Percentiles rank a stretch among this genome's conserved stretches.
These are phyloP conservation scores for Symmetrospora coprosmae DNA, from an alignment of 768 basidiomycete genomes.

Conservation along the genomic window DNA sequence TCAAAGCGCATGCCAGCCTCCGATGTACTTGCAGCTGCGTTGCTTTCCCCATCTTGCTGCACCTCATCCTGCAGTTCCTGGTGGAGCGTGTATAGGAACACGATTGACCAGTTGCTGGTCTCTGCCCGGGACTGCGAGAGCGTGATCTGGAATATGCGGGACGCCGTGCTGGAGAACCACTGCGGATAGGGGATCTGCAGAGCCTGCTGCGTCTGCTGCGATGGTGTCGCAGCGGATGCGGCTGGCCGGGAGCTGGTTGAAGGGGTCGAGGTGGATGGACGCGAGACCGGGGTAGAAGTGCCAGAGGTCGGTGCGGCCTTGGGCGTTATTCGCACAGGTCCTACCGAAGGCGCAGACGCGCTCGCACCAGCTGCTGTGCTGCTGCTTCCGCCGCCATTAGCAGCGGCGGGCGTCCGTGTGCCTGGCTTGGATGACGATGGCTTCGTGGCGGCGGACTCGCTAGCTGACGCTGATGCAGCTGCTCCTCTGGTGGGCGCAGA, in stretches of 20 bases:
- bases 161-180: constrained; percentile 46
- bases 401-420: constrained; percentile 37
- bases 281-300: too few relatives aligned
- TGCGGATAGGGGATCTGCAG: constrained; percentile 58
- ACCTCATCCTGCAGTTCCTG: constrained; percentile 54
- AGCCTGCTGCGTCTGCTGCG: constrained; percentile 38
- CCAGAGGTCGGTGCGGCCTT: too few relatives aligned
- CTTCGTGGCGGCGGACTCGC: background rate
- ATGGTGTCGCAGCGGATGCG: too few relatives aligned
- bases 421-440: constrained; percentile 27
- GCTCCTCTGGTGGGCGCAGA: constrained; percentile 7
- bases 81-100: constrained; percentile 68
- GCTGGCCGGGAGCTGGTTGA: too few relatives aligned
- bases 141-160: constrained; percentile 65
- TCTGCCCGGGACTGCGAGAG: constrained; percentile 36
- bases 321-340: too few relatives aligned
- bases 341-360: too few relatives aligned
- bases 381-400: constrained; percentile 49
- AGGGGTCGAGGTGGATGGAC: constrained; percentile 37
- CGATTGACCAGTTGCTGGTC: constrained; percentile 35
- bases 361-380: too few relatives aligned
- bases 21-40: background rate
- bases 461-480: constrained; percentile 12
- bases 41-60: background rate
- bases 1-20: constrained; percentile 7